Percentiles rank a stretch among this genome's conserved stretches.
Evolutionary conservation across 108 stramenopile species (phyloP).

Genomic region (Cyclotella sp.): DNA sequence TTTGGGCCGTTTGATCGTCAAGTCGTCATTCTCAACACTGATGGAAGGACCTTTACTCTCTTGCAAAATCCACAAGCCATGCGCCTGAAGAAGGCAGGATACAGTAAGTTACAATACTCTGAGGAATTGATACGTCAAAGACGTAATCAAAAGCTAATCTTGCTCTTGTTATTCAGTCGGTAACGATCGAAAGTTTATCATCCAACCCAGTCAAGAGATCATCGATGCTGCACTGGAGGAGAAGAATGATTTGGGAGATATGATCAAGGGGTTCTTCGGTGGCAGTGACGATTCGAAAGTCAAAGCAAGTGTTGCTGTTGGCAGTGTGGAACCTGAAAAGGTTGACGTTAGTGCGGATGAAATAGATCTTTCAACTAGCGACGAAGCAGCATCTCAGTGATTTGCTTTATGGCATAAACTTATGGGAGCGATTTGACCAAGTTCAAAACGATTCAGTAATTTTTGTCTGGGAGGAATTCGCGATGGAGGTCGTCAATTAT

Average conservation of each 20-base stretch:
- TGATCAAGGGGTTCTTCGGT: slow-evolving; percentile 60
- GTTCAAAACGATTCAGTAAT: too few relatives aligned
- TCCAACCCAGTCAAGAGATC: slow-evolving; percentile 75
- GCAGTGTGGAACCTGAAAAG: neutral
- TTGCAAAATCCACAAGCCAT: slow-evolving; percentile 81
- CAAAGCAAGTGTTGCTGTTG: neutral
- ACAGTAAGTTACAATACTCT: slow-evolving; percentile 35
- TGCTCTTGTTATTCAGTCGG: neutral
- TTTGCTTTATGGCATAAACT: too few relatives aligned
- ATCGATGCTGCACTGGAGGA: slow-evolving; percentile 68
- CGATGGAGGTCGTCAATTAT: too few relatives aligned
- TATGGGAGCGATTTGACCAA: too few relatives aligned
- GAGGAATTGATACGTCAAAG: too few relatives aligned
- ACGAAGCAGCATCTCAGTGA: too few relatives aligned
- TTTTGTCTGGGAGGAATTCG: too few relatives aligned
- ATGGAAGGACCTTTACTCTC: slow-evolving; percentile 78
- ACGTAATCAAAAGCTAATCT: too few relatives aligned
- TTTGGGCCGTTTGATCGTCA: slow-evolving; percentile 82
- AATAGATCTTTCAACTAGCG: too few relatives aligned
- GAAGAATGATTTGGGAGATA: slow-evolving; percentile 45
- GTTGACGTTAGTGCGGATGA: neutral
- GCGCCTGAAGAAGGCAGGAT: slow-evolving; percentile 83
- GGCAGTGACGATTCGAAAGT: slow-evolving; percentile 23
- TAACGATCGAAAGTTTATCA: slow-evolving; percentile 75
- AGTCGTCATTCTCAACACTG: slow-evolving; percentile 80